These are phyloP conservation scores for Austropuccinia psidii DNA, from an alignment of 1,284 basidiomycete species.

Conservation along the genomic window DNA sequence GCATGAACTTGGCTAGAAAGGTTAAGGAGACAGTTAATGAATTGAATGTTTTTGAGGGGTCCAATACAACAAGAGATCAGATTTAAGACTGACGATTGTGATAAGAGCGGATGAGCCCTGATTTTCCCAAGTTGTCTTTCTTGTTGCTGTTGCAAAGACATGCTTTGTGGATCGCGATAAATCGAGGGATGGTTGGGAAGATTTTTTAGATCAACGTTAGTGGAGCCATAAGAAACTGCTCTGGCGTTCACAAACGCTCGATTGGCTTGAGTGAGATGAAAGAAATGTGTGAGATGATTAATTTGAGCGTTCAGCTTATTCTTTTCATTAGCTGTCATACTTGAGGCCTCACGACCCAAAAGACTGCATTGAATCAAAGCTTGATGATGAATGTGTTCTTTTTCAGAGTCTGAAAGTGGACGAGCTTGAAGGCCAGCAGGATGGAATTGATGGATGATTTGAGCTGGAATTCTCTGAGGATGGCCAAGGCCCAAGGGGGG, in stretches of 20 bases:
- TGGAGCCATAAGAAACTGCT: not conserved
- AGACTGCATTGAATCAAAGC: not conserved
- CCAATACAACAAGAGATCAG: not conserved
- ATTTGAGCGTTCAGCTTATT: not conserved
- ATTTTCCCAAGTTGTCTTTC: not conserved
- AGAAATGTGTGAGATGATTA: not conserved
- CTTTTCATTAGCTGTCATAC: not conserved
- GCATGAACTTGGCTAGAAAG: not conserved
- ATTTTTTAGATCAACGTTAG: not conserved
- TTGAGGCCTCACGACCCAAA: not conserved
- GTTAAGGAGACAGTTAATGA: no score
- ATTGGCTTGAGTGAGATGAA: not conserved
- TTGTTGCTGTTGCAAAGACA: conserved; percentile 1
- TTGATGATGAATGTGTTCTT: not conserved
- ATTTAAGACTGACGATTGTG: not conserved
- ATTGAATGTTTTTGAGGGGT: no score
- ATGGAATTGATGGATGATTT: not conserved
- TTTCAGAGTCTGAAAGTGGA: not conserved
- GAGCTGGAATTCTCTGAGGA: not conserved
- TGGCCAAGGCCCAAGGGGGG: not conserved
- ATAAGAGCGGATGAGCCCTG: not conserved
- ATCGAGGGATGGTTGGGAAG: not conserved
- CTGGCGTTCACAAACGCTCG: not conserved
- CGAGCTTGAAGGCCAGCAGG: not conserved
- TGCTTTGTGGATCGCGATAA: not conserved